Conservation (phyloP, 108 stramenopile species). For the Parmales sp. region DNA sequence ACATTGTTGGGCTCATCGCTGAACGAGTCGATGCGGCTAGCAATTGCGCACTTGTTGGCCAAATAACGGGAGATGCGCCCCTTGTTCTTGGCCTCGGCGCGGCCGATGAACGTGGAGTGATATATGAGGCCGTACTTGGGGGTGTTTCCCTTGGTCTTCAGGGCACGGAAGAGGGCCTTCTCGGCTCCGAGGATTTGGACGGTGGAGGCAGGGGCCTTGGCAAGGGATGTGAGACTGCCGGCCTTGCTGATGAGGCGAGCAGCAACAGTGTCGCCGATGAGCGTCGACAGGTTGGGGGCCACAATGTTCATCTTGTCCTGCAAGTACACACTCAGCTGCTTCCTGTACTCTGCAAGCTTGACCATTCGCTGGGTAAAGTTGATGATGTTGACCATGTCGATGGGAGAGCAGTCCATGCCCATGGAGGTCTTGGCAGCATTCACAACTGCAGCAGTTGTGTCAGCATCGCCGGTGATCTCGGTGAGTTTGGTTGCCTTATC, state of each 20-base stretch:
- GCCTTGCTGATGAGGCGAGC: slow-evolving; percentile 98
- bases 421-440: slow-evolving; percentile 96
- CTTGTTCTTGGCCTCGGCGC: slow-evolving; percentile 97
- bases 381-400: slow-evolving; percentile 86
- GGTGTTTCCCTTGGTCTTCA: slow-evolving; percentile 99
- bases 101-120: slow-evolving; percentile 97
- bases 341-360: slow-evolving; percentile 91
- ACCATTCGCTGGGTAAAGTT: slow-evolving; percentile 82
- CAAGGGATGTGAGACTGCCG: slow-evolving; percentile 95
- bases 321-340: slow-evolving; percentile 94
- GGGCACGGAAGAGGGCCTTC: slow-evolving; percentile 99
- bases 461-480: slow-evolving; percentile 52
- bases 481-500: slow-evolving; percentile 27
- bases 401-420: slow-evolving; percentile 96
- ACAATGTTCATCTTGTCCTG: slow-evolving; percentile 99
- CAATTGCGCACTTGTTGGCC: slow-evolving; percentile 94
- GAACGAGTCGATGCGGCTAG: slow-evolving; percentile 97
- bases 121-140: slow-evolving; percentile 99
- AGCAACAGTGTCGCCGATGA: slow-evolving; percentile 97
- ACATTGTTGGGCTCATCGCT: slow-evolving; percentile 86
- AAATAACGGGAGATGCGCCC: slow-evolving; percentile 98
- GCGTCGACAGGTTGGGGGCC: slow-evolving; percentile 98
- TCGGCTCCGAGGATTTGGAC: slow-evolving; percentile 99
- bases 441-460: slow-evolving; percentile 64
- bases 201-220: slow-evolving; percentile 98